Conservation (phyloP, 352 stramenopile genomes). For the Phytophthora boehmeriae region DNA sequence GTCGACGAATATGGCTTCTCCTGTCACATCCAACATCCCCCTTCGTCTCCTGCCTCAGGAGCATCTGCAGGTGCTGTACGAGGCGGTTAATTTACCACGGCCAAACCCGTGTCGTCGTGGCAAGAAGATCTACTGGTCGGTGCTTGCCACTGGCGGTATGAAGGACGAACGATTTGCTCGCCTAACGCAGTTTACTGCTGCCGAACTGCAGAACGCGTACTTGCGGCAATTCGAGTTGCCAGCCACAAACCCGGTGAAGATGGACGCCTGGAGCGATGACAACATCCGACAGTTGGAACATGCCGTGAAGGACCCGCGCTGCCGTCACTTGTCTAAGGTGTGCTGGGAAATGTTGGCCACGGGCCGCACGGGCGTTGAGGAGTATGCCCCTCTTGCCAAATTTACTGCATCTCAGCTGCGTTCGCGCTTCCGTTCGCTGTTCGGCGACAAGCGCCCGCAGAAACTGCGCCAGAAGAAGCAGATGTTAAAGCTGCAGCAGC, state of each 20-base stretch:
- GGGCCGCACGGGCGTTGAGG: constrained; percentile 69
- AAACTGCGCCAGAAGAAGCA: constrained; percentile 73
- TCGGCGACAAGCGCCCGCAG: constrained; percentile 79
- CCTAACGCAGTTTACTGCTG: constrained; percentile 65
- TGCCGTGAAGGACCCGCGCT: constrained; percentile 73
- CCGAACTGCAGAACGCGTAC: constrained; percentile 76
- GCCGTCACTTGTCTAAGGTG: constrained; percentile 74
- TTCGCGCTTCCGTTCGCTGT: constrained; percentile 78
- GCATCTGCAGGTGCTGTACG: constrained; percentile 67
- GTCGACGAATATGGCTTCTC: constrained; percentile 15
- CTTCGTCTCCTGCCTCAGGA: constrained; percentile 55
- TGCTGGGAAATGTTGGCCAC: constrained; percentile 82
- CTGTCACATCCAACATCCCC: constrained; percentile 31
- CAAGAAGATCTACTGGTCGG: constrained; percentile 80
- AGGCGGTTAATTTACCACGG: constrained; percentile 73
- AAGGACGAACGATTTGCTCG: constrained; percentile 64
- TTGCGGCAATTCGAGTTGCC: constrained; percentile 68
- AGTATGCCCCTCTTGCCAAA: constrained; percentile 73
- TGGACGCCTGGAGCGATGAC: constrained; percentile 70
- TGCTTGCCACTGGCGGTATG: constrained; percentile 72
- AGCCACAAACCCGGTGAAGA: constrained; percentile 47
- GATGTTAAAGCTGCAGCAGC: constrained; percentile 61
- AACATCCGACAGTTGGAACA: constrained; percentile 75
- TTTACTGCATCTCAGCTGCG: constrained; percentile 80
- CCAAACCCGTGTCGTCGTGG: constrained; percentile 74